Base-by-base conservation (phyloP, 2,329 filamentous ascomycete species). In the Colletotrichum sp. region DNA sequence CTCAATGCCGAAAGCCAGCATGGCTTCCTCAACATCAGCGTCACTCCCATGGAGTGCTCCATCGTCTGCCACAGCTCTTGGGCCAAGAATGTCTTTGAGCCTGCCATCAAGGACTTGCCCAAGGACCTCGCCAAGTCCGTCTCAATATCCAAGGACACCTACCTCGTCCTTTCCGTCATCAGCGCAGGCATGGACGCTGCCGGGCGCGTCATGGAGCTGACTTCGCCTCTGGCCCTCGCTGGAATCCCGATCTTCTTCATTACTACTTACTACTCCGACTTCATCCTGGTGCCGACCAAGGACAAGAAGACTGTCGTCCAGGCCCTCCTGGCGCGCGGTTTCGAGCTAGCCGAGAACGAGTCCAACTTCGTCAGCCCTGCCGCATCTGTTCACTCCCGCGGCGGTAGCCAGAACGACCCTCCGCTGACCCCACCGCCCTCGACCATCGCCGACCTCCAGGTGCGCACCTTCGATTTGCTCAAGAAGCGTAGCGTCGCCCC, bases 201-300 rank as follows among this genome's bases (percentile, higher is more conserved):
- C 8, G 95, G 96, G 80, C 92, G 96, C 72, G 96, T 99, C 8
- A 91, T 98, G 80, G 96, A 98, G 82, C 86, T 99, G 77, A 98
- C 96, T 9, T 96, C 93, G 69, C 97, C 96, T 7, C 89, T 98
- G 36, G 96, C 97, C 32, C 90, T 98, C 82, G 96, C 96, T 66
- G 95, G 95, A 80, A 97, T 98, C 68, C 95, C 96, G 69, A 98
- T 99, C 82, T 98, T 98, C 88, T 98, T 98, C 90, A 98, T 98
- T 83, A 98, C 96, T 5, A 98, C 96, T 36, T 99, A 98, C 85
- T 98, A 98, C 85, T 97, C 95, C 39, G 96, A 99, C 86, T 98
- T 98, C 85, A 98, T 99, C 80, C 90, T 98, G 44, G 95, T 98
- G 1, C 96, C 97, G 1, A 90, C 90, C 69, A 94, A 93, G 82